Percentiles rank a stretch among this genome's conserved stretches.
phyloP scores from a whole-genome alignment of 1,284 basidiomycete species.

The Limonomyces culmigenus region DNA sequence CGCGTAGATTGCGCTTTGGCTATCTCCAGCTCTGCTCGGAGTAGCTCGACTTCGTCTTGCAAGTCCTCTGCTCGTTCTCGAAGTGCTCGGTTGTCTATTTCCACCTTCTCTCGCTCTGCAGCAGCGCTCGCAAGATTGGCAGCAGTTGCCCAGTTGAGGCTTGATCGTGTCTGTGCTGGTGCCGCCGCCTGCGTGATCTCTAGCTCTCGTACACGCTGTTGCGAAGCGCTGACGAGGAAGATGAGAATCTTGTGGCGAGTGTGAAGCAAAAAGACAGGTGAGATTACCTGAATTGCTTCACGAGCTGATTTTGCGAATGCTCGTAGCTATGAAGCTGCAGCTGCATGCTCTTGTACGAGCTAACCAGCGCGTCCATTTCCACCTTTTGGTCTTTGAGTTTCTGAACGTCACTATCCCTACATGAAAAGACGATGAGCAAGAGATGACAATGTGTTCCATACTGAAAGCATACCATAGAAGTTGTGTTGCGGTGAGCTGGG shows the following conservation, averaged over 20 bases:
- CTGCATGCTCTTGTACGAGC: constrained; percentile 44
- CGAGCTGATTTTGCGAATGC: constrained; percentile 28
- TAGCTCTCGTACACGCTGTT: constrained; percentile 38
- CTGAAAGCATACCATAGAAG: constrained; percentile 47
- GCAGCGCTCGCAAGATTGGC: constrained; percentile 1
- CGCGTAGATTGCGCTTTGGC: too few species aligned
- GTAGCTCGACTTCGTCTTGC: not conserved
- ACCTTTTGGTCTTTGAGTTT: constrained; percentile 49
- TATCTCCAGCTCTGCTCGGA: not conserved
- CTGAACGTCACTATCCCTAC: constrained; percentile 59
- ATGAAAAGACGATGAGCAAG: not conserved
- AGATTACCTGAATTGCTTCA: constrained; percentile 35
- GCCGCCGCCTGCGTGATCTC: constrained; percentile 27
- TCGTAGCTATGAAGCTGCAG: constrained; percentile 40
- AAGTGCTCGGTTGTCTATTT: constrained; percentile 1
- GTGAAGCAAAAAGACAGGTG: too few species aligned
- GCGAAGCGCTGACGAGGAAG: constrained; percentile 23
- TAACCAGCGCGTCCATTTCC: constrained; percentile 34
- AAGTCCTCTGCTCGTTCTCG: constrained; percentile 1
- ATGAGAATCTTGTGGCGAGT: constrained; percentile 6
- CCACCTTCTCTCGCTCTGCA: not conserved
- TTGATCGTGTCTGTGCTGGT: not conserved
- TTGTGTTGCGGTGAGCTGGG: constrained; percentile 53
- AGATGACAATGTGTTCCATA: not conserved
- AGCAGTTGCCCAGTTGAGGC: constrained; percentile 3